phyloP scores from a whole-genome alignment of 2,329 filamentous ascomycete genomes.

The Colletotrichum sp. region DNA sequence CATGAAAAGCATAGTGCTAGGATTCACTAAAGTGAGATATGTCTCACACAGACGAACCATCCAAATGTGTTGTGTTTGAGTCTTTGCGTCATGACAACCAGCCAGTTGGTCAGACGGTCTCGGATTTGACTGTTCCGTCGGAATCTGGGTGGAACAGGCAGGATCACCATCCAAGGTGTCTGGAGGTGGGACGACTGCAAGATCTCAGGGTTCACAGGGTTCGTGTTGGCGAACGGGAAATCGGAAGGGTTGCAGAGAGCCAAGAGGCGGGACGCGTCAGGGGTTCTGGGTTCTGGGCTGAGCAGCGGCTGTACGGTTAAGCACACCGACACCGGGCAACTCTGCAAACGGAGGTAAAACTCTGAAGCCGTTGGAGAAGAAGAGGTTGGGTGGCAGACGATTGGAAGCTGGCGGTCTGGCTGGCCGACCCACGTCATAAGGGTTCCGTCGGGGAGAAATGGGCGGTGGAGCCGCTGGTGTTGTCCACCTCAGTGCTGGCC shows the following conservation, averaged over 20 bases:
- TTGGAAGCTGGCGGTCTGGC: background rate
- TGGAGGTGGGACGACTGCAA: background rate
- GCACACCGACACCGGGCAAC: background rate
- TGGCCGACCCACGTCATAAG: slow-evolving; percentile 6
- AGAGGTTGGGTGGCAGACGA: background rate
- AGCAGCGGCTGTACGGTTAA: background rate
- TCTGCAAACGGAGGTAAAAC: background rate
- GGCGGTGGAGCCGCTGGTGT: background rate
- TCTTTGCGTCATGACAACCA: background rate
- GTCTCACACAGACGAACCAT: background rate
- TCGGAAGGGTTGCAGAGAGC: background rate
- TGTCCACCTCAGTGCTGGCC: background rate
- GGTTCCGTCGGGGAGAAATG: background rate
- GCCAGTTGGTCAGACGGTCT: background rate
- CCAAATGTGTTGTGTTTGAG: background rate
- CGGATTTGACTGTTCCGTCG: background rate
- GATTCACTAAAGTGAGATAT: background rate
- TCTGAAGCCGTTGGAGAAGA: background rate
- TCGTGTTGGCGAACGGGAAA: background rate
- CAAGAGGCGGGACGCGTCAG: background rate
- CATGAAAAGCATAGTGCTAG: background rate
- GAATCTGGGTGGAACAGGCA: background rate
- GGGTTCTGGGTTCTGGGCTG: background rate
- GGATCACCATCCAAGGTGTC: background rate
- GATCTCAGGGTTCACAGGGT: background rate